phyloP scores from a whole-genome alignment of 371 early-diverging fungal species.

The Sanchytrium tribonematis region DNA sequence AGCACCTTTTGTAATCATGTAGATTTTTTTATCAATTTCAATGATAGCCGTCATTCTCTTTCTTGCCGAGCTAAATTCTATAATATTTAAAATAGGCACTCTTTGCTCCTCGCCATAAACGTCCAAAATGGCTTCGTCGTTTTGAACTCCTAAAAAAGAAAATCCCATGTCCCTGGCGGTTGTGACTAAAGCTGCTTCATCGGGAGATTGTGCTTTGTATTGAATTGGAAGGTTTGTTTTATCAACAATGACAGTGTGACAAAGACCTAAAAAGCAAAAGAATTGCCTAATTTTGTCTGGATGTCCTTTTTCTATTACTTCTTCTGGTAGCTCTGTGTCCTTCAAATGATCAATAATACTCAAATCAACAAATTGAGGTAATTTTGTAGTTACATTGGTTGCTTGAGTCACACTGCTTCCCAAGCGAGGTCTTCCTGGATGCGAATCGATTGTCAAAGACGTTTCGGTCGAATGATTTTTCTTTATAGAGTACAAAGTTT shows the following conservation, averaged over 20 bases:
- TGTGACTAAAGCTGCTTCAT: conserved; percentile 68
- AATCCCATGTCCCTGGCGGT: conserved; percentile 73
- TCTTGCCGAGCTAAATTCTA: conserved; percentile 75
- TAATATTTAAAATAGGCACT: conserved; percentile 37
- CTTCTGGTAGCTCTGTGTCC: neutral
- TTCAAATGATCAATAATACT: conserved; percentile 1
- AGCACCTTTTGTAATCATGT: conserved; percentile 81
- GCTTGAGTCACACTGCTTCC: neutral
- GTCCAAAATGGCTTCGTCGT: conserved; percentile 27
- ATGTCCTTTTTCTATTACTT: neutral
- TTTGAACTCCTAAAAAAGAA: conserved; percentile 34
- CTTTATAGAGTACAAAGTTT: neutral
- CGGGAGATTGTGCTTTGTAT: conserved; percentile 75
- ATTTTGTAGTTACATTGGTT: neutral
- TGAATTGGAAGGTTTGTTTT: conserved; percentile 16
- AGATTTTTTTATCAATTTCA: conserved; percentile 39
- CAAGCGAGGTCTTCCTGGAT: no score
- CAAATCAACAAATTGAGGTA: neutral
- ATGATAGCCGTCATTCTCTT: conserved; percentile 80
- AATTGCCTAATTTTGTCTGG: neutral
- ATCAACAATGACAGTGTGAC: conserved; percentile 3
- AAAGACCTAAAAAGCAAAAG: neutral
- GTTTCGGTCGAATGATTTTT: no score
- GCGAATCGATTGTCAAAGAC: no score
- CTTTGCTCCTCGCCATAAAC: conserved; percentile 33